Conservation (phyloP, 2,329 filamentous ascomycete species). For the Hypoxylon sp. region DNA sequence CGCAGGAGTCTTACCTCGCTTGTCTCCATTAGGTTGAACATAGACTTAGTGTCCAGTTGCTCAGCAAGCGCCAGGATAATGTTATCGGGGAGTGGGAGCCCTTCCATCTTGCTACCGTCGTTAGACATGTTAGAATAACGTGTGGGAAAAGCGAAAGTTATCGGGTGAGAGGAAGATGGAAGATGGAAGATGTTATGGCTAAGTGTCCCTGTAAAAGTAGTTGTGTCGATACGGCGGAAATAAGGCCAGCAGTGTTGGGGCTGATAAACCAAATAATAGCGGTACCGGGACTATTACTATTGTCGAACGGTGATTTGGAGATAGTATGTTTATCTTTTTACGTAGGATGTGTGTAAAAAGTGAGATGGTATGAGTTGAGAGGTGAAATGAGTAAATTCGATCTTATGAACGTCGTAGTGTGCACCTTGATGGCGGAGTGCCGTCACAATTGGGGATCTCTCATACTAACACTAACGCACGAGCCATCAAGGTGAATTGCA, state of each 20-base stretch:
- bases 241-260: background rate
- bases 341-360: background rate
- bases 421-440: slow-evolving; percentile 34
- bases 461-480: slow-evolving; percentile 5
- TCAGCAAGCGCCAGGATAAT: slow-evolving; percentile 45
- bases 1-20: slow-evolving; percentile 44
- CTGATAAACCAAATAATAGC: background rate
- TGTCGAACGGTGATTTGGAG: background rate
- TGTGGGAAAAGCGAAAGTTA: background rate
- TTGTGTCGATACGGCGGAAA: background rate
- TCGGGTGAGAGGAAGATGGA: background rate
- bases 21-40: slow-evolving; percentile 38
- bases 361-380: background rate
- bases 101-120: slow-evolving; percentile 15
- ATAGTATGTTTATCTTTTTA: background rate
- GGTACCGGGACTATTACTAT: background rate
- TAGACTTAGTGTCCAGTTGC: slow-evolving; percentile 43
- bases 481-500: slow-evolving; percentile 30
- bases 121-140: no score
- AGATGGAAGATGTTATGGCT: background rate
- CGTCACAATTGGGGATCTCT: slow-evolving; percentile 11
- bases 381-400: slow-evolving; percentile 1
- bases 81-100: slow-evolving; percentile 37
- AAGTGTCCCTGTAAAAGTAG: background rate
- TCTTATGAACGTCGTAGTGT: background rate